Evolutionary conservation across 305 asterid species (phyloP), one percentile per base, ranked within the genome.

Genomic region (Plantago rigida): DNA sequence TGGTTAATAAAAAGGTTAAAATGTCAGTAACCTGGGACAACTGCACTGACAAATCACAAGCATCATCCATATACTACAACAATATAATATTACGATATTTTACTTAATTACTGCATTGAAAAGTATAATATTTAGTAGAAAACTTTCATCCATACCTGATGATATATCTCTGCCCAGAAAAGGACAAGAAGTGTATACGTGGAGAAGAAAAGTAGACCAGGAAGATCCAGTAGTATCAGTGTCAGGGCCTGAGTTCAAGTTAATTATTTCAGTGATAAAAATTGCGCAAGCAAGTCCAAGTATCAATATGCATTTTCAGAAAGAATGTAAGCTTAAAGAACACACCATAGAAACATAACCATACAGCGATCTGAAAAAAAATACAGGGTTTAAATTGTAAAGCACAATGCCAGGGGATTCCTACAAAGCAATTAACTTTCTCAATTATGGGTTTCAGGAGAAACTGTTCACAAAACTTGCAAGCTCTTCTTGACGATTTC

Each of bases 111-210:
- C 59, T 59, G 55, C 52, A 47, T 12, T 41, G 22, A 59, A 24
- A 60, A 47, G 41, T 42, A 19, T 56, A 10, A 13, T 34, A 36
- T 9, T 62, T 59, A 41, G 5, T 13, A 4, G 54, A 59, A 71
- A 67, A 24, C 64, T 71, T 72, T 59, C 41, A 71, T 78, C 68
- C 71, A 60, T 72, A 84, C 97, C 94, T 90, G 97, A 74, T 90
- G 94, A 76, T 90, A 90, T 76, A 90, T 87, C 84, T 90, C 97
- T 11, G 97, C 97, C 97, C 97, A 85, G 66, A 87, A 90, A 68
- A 90, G 87, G 67, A 84, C 95, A 67, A 90, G 96, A 70, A 90
- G 96, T 14, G 95, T 81, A 66, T 85, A 90, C 41, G 97, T 84
- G 50, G 97, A 90, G 79, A 90, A 87, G 80, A 90, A 90, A 61